A percentile compares a stretch with the other conserved stretches of the same genome.
phyloP scores from a whole-genome alignment of 139 green algal genomes.

The Gonium pectorale region DNA sequence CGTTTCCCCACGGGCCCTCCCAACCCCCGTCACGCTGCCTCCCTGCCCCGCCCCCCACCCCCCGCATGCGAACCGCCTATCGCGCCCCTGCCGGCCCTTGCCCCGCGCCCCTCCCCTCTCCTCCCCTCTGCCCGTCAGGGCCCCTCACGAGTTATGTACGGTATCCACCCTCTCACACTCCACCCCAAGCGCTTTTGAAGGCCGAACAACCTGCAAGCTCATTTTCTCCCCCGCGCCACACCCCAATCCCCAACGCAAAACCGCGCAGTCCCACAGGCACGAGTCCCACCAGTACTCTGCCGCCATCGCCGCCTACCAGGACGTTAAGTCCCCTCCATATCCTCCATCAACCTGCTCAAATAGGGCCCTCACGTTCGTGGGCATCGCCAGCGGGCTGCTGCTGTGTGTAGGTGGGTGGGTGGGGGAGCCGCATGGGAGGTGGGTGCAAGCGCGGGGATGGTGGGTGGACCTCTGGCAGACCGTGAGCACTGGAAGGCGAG shows the following conservation, averaged over 20 bases:
- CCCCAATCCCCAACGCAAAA: not conserved
- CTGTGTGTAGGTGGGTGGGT: conserved; percentile 48
- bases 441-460: too few species aligned
- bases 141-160: too few species aligned
- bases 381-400: conserved; percentile 54
- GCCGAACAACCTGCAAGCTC: not conserved
- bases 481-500: too few species aligned
- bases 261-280: conserved; percentile 9
- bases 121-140: too few species aligned
- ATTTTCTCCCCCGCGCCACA: too few species aligned
- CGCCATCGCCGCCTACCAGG: conserved; percentile 85
- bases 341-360: conserved; percentile 87
- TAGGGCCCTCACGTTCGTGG: conserved; percentile 83
- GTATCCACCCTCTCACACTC: not conserved
- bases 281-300: conserved; percentile 71
- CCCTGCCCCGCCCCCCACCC: too few species aligned
- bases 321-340: conserved; percentile 60
- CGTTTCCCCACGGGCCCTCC: too few species aligned
- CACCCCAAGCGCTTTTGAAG: too few species aligned
- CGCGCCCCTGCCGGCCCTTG: not conserved
- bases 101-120: too few species aligned
- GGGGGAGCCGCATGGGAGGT: not conserved
- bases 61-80: too few species aligned
- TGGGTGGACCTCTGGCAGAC: too few species aligned
- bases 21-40: too few species aligned